Percentiles rank a stretch among this genome's conserved stretches.
Evolutionary conservation across 495 filamentous ascomycete genomes (phyloP).

Genomic region (Lichenothelia convexa): DNA sequence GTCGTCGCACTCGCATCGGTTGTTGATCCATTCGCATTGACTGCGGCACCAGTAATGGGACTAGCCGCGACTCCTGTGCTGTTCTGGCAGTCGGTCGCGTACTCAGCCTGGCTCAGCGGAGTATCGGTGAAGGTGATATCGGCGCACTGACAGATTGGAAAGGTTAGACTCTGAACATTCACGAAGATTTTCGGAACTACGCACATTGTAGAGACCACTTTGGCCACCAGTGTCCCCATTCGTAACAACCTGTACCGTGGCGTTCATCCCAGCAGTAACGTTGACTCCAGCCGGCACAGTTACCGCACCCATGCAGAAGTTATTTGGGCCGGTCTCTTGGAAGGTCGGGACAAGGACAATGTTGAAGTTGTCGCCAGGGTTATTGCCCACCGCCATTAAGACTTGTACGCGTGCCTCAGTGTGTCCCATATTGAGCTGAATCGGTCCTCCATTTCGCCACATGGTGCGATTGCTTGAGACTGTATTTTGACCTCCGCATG

Average conservation of each 20-base stretch:
- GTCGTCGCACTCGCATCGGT: not conserved
- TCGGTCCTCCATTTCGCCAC: conserved; percentile 28
- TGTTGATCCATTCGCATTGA: not conserved
- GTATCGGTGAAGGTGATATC: conserved; percentile 37
- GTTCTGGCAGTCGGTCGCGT: conserved; percentile 31
- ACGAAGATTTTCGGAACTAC: not conserved
- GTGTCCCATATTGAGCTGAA: conserved; percentile 39
- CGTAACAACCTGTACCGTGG: conserved; percentile 45
- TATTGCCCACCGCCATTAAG: conserved; percentile 34
- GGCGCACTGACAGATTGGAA: conserved; percentile 29
- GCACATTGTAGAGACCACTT: conserved; percentile 18
- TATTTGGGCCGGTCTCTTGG: conserved; percentile 30
- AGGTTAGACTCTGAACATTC: not conserved
- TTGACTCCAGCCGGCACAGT: conserved; percentile 20
- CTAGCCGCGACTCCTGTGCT: conserved; percentile 28
- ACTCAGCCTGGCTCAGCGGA: conserved; percentile 21
- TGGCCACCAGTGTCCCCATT: conserved; percentile 17
- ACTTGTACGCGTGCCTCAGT: conserved; percentile 35
- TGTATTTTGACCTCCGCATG: conserved; percentile 36
- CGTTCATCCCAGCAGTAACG: conserved; percentile 33
- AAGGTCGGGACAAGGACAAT: conserved; percentile 32
- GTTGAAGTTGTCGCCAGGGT: conserved; percentile 35
- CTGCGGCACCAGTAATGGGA: conserved; percentile 12
- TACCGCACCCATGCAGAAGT: conserved; percentile 36
- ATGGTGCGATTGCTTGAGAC: conserved; percentile 31